Base-by-base conservation (phyloP, 1,139 yeast genomes). In the Candida albicans region DNA sequence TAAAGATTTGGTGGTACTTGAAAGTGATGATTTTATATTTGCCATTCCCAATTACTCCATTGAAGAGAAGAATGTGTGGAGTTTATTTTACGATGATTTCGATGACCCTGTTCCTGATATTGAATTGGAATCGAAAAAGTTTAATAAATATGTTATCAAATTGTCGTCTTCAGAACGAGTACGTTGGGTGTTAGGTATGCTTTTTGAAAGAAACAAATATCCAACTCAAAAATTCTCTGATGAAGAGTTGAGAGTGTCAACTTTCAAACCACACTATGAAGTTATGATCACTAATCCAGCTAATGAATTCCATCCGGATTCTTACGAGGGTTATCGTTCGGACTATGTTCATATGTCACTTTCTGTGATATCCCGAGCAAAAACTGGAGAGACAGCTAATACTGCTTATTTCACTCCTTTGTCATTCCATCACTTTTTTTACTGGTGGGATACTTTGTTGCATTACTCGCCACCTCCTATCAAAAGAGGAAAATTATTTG, bases 391-490 rank as follows among this genome's bases (percentile, higher is more conserved):
- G 42, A 59, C 86, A 1, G 81, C 79, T 54, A 91, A 90, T 62
- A 75, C 90, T 1, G 78, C 84, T 12, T 95, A 90, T 59, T 65
- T 91, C 35, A 75, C 96, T 0, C 96, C 97, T 0, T 64, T 73
- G 33, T 75, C 85, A 0, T 70, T 89, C 50, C 64, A 67, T 10
- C 86, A 86, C 53, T 91, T 91, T 67, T 81, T 79, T 55, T 65
- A 68, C 33, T 93, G 98, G 98, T 90, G 96, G 96, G 66, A 73
- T 40, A 74, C 84, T 43, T 81, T 93, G 56, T 81, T 84, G 24
- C 81, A 87, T 37, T 77, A 79, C 28, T 68, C 85, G 27, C 83
- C 95, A 4, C 68, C 88, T 31, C 96, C 98, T 0, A 76, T 88
- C 3, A 76, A 89, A 46, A 75, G 77, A 35, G 98, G 98, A 0